Evolutionary conservation across 306 rosid genomes (phyloP), one percentile per base, ranked within the genome.

Genomic region (Glycine soja): DNA sequence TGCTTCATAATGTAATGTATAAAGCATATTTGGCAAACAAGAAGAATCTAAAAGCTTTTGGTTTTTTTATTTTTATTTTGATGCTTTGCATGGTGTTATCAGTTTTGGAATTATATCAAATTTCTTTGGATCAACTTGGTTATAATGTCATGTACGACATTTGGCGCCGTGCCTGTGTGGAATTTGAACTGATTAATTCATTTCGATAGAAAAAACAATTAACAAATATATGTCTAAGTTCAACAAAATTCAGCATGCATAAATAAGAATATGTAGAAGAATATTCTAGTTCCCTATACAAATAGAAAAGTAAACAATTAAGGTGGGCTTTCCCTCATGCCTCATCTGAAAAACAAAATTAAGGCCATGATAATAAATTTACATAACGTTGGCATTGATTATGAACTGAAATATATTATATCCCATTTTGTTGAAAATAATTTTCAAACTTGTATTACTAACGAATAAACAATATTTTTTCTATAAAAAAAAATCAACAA

Each of bases 151-250:
- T 70, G 62, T 58, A 57, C 15, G 5, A 45, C 24, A 56, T 19
- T 57, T 30, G 76, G 59, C 65, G 0, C 36, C 6, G 52, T 54
- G 4, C 52, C 1, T 15, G 51, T 51, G 57, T 72, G 79, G 67
- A 79, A 62, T 45, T 65, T 79, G 48, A 79, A 70, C n/a, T 59
- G 34, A 53, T 73, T 73, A 73, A 16, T 42, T 73, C 77, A 53
- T 73, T 54, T 73, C 6, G 34, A 73, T 15, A 34, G 24, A 10
- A 34, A 52, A n/a, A 34, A 8, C 3, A 47, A 61, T 8, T 46
- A 61, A 59, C 46, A 61, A 78, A 54, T 24, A 10, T 6, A 53
- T 45, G 48, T 68, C 45, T 30, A 10, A 7, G 52, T 54, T 56
- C 50, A 63, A 19, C 54, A 74, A 74, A 54, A 57, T 43, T 46